Percentiles rank a stretch among this genome's conserved stretches.
These are phyloP conservation scores for Pholiota adiposa DNA, from an alignment of 1,284 basidiomycete genomes.

Conservation along the genomic window DNA sequence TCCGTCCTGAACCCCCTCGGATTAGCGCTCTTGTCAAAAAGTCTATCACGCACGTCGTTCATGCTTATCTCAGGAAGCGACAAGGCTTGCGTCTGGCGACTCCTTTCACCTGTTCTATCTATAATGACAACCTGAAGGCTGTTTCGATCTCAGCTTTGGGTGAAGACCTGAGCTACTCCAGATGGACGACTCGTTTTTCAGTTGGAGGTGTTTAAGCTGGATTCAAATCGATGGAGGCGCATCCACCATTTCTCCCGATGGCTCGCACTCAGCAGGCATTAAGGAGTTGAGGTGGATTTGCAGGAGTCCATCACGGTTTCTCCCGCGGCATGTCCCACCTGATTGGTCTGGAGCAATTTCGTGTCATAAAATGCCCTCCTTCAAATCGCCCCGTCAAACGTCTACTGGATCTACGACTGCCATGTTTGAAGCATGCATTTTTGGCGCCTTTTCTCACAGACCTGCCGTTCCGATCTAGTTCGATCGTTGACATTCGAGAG, in stretches of 20 bases:
- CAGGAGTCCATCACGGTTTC: not conserved
- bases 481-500: not conserved
- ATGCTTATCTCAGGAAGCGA: not conserved
- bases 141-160: not conserved
- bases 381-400: not conserved
- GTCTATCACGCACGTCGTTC: conserved; percentile 1
- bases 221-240: not conserved
- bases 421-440: not conserved
- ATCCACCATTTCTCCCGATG: not conserved
- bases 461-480: not conserved
- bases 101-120: not conserved
- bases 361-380: not conserved
- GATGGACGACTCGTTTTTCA: conserved; percentile 4
- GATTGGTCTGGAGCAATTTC: not conserved
- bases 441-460: not conserved
- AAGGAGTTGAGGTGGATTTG: conserved; percentile 1
- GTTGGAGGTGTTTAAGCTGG: conserved; percentile 7
- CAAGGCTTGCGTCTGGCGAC: not conserved
- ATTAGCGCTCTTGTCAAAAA: conserved; percentile 7
- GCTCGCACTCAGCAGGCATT: not conserved
- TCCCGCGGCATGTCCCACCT: not conserved
- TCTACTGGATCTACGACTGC: not conserved
- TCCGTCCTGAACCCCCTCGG: not conserved
- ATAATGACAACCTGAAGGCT: conserved; percentile 14
- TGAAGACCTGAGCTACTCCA: not conserved